These are phyloP conservation scores for Raphanus raphanistrum DNA, from an alignment of 345 rosid species.

Conservation along the genomic window DNA sequence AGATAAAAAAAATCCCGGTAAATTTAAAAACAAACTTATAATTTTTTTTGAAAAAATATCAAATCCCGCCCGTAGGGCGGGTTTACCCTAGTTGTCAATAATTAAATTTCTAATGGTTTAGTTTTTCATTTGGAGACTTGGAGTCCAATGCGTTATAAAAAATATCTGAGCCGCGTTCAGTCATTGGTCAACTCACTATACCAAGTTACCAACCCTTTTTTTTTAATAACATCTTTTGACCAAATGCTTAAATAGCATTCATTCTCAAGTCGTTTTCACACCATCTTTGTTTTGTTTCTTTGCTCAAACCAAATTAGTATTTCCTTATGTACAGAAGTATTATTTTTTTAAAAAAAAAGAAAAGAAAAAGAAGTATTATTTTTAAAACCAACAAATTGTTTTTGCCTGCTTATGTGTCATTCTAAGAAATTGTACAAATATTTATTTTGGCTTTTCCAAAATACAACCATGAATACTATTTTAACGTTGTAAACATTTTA, in stretches of 20 bases:
- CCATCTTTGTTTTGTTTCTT: background rate
- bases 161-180: too few relatives aligned
- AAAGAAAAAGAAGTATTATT: background rate
- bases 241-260: background rate
- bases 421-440: background rate
- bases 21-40: too few relatives aligned
- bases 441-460: background rate
- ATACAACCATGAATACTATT: background rate
- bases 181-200: too few relatives aligned
- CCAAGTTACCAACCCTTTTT: too few relatives aligned
- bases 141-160: too few relatives aligned
- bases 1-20: too few relatives aligned
- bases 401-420: background rate
- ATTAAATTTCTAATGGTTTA: too few relatives aligned
- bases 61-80: too few relatives aligned
- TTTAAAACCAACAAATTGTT: background rate
- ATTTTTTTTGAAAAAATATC: too few relatives aligned
- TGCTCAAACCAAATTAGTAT: background rate
- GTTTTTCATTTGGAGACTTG: too few relatives aligned
- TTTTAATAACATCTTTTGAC: background rate
- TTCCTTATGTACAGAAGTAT: background rate
- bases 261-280: slow-evolving; percentile 1
- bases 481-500: background rate
- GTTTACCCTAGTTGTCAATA: too few relatives aligned
- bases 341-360: too few relatives aligned